A percentile compares a stretch with the other conserved stretches of the same genome.
Conservation (phyloP, 1,284 basidiomycete genomes). For the Macrocystidia cucumis region DNA sequence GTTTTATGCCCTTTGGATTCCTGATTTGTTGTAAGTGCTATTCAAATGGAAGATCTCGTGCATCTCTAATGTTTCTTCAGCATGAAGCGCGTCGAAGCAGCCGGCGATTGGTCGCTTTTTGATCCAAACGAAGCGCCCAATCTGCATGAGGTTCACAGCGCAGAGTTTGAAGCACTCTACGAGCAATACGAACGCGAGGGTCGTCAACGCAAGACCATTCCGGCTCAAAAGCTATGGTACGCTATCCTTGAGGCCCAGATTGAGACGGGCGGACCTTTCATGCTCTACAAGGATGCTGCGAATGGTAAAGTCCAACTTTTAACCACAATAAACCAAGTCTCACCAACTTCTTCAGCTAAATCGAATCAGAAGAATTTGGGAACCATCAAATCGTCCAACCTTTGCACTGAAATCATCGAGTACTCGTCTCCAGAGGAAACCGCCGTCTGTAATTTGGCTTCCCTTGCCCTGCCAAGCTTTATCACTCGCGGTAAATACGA, state of each 20-base stretch:
- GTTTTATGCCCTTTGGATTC: conserved; percentile 98
- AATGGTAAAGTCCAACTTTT: conserved; percentile 50
- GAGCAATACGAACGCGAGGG: conserved; percentile 90
- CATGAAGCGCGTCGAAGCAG: conserved; percentile 90
- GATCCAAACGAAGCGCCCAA: conserved; percentile 96
- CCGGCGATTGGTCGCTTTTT: conserved; percentile 94
- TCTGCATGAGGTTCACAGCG: conserved; percentile 86
- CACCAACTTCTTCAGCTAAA: conserved; percentile 50
- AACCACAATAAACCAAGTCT: conserved; percentile 1
- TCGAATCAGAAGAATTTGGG: conserved; percentile 99
- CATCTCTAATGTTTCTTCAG: conserved; percentile 23
- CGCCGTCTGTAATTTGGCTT: conserved; percentile 98
- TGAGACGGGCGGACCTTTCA: conserved; percentile 97
- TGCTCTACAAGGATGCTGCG: conserved; percentile 93
- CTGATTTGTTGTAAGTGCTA: conserved; percentile 86
- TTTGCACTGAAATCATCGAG: conserved; percentile 99
- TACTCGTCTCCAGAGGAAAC: conserved; percentile 98
- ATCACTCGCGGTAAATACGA: conserved; percentile 75
- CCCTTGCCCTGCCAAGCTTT: conserved; percentile 90
- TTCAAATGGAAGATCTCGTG: background rate
- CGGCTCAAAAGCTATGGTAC: conserved; percentile 99
- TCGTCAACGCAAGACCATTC: conserved; percentile 80
- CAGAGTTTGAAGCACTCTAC: conserved; percentile 89
- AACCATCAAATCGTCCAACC: conserved; percentile 98
- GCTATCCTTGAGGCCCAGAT: conserved; percentile 96